Base-by-base conservation (phyloP, 805 yeast species). In the Huiozyma naganishii region DNA sequence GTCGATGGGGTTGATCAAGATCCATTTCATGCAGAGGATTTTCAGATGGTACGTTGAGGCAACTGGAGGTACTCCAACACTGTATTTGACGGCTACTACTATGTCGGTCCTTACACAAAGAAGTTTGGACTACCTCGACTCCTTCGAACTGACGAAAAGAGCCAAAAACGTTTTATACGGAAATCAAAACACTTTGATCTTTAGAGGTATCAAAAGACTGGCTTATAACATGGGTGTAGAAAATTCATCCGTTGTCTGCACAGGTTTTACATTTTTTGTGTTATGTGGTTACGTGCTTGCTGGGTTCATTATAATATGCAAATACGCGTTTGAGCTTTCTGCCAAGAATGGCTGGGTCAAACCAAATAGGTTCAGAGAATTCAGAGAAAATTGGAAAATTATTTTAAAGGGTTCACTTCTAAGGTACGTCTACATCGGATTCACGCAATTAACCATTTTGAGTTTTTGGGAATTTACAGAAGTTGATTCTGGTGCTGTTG, bases 1-100 rank as follows among this genome's bases (percentile, higher is more conserved):
- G 97, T 84, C 95, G 3, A 85, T 89, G 85, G 97, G 97, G 6
- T 70, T 89, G 47, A 86, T 89, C 54, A 71, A 82, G 60, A 75
- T 83, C 36, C 57, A 59, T 5, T 89, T 88, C 59, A 85, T 89
- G 95, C 95, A 89, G 64, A 69, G 76, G 48, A 80, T 83, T 48
- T 82, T 84, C 64, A 70, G 90, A 55, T 84, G 95, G 95, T 84
- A 81, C 54, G 78, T 84, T 37, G 88, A 83, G 59, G 67, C 92
- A 28, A 88, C 97, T 1, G 97, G 97, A 40, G 97, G 97, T 39
- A 65, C 73, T 1, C 95, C 97, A 33, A 66, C 83, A 4, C 70
- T 82, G 35, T 79, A 79, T 58, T 67, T 85, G 50, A 73, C 79
- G 11, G 73, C 80, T 6, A 69, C 77, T 10, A 74, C 84, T 3